A percentile compares a stretch with the other conserved stretches of the same genome.
Evolutionary conservation across 139 green algal species (phyloP).

Genomic region (Micractinium conductrix): DNA sequence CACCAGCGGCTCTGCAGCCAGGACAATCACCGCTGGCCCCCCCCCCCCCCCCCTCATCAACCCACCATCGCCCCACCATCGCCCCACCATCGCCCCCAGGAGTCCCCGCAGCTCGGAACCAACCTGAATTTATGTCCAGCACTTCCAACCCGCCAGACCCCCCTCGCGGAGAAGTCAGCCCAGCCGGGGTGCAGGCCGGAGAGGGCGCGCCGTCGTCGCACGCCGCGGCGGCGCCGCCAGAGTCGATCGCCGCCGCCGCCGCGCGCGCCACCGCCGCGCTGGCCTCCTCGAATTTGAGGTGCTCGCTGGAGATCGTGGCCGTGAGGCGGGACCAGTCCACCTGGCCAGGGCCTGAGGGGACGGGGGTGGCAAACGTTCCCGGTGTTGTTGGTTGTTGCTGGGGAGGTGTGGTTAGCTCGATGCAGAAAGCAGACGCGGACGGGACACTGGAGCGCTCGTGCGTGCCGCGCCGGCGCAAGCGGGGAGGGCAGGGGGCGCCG

Average conservation of each 20-base stretch:
- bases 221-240: neutral
- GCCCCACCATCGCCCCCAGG: neutral
- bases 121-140: conserved; percentile 75
- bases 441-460: neutral
- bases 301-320: conserved; percentile 54
- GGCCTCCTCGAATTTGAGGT: conserved; percentile 59
- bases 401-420: too few species aligned
- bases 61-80: too few species aligned
- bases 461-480: too few species aligned
- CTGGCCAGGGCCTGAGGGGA: conserved; percentile 46
- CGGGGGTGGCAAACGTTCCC: too few species aligned
- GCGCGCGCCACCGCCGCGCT: neutral
- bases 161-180: neutral
- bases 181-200: neutral
- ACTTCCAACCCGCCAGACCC: conserved; percentile 23
- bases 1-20: too few species aligned
- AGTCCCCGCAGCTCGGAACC: neutral
- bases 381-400: too few species aligned
- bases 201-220: neutral
- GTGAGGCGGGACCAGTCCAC: conserved; percentile 64
- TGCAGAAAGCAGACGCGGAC: neutral
- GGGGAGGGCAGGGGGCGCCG: neutral
- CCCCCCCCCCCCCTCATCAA: too few species aligned
- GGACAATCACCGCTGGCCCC: too few species aligned
- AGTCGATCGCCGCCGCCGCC: neutral